Evolutionary conservation across 2,329 filamentous ascomycete genomes (phyloP).

Genomic region (Amauroascus verrucosus): DNA sequence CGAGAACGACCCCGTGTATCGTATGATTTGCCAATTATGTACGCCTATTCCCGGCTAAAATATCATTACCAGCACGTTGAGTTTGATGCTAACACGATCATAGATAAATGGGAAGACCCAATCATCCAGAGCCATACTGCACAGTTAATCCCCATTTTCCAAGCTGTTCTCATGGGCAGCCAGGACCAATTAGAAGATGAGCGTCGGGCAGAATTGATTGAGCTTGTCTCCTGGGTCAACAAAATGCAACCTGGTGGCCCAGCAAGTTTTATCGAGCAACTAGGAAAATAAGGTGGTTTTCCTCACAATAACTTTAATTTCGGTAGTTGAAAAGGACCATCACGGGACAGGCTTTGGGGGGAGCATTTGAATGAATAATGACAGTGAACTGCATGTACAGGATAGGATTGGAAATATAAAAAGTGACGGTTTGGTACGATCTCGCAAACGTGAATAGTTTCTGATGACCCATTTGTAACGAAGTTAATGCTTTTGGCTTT

Average conservation of each 20-base stretch:
- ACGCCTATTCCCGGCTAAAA: conserved; percentile 33
- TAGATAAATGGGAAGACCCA: conserved; percentile 39
- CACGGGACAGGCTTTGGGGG: background rate
- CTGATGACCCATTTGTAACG: conserved; percentile 1
- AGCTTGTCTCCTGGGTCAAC: conserved; percentile 42
- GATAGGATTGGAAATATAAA: conserved; percentile 1
- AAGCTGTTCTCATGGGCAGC: conserved; percentile 37
- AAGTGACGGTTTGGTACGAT: conserved; percentile 8
- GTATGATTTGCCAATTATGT: conserved; percentile 82
- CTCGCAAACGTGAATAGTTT: background rate
- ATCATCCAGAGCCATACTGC: conserved; percentile 39
- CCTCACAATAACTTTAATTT: background rate
- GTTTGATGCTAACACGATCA: conserved; percentile 15
- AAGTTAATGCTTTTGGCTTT: background rate
- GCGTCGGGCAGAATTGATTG: conserved; percentile 37
- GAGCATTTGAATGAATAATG: conserved; percentile 5
- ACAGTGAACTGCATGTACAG: conserved; percentile 7
- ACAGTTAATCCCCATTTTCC: conserved; percentile 39
- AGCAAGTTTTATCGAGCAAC: conserved; percentile 28
- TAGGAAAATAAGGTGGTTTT: conserved; percentile 10
- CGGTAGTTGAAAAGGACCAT: background rate
- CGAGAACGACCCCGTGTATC: conserved; percentile 89
- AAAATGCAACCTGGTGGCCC: conserved; percentile 34
- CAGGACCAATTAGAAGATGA: conserved; percentile 41
- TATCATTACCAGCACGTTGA: background rate